These are phyloP conservation scores for Oryza punctata DNA, from an alignment of 176 grass and related monocot species.

Conservation along the genomic window DNA sequence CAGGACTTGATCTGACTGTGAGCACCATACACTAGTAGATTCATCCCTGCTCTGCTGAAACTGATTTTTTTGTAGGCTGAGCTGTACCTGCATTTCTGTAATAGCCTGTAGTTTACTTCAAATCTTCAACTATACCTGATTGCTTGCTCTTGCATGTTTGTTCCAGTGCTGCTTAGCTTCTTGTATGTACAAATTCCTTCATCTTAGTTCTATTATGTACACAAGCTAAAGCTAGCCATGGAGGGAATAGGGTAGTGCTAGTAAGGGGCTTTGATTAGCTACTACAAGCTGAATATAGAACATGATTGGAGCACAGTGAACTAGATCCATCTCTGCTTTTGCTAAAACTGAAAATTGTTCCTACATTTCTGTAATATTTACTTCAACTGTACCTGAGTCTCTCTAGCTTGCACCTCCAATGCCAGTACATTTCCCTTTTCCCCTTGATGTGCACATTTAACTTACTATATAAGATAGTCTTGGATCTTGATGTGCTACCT, in stretches of 20 bases:
- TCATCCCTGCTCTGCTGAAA: neutral
- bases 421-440: neutral
- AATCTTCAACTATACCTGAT: too few species aligned
- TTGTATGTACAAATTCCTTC: neutral
- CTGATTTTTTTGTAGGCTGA: neutral
- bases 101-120: neutral
- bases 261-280: neutral
- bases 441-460: neutral
- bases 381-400: neutral
- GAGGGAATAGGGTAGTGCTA: neutral
- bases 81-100: neutral
- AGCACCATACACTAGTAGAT: neutral
- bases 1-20: too few species aligned
- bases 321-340: constrained; percentile 1
- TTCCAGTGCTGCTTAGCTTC: neutral
- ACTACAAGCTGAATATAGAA: neutral
- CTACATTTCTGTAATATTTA: neutral
- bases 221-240: too few species aligned
- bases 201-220: neutral
- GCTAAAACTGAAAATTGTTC: neutral
- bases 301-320: neutral
- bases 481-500: neutral
- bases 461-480: neutral
- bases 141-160: neutral
- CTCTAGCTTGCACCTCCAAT: neutral